phyloP scores from a whole-genome alignment of 192 early-diverging fungal genomes.

The Coemansia sp. region DNA sequence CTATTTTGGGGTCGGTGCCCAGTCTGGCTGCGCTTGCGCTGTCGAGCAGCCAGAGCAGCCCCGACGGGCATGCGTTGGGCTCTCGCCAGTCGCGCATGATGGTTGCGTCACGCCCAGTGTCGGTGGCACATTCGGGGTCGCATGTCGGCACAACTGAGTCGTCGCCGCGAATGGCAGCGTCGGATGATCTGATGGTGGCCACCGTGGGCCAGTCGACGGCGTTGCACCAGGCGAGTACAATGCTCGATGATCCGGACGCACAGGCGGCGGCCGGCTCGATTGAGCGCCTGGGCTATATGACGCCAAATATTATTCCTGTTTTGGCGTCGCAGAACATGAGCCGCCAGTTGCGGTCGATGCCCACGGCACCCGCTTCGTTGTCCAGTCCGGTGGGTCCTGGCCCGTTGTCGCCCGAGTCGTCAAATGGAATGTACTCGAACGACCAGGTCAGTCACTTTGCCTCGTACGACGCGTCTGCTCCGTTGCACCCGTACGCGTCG shows the following conservation, averaged over 20 bases:
- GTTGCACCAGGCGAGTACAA: constrained; percentile 37
- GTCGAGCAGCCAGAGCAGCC: constrained; percentile 13
- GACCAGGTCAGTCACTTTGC: constrained; percentile 5
- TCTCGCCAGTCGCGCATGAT: constrained; percentile 32
- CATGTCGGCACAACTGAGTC: constrained; percentile 12
- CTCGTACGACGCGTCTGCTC: constrained; percentile 7
- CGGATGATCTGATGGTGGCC: constrained; percentile 6
- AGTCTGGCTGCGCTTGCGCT: constrained; percentile 36
- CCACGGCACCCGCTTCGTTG: constrained; percentile 5
- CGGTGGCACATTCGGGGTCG: constrained; percentile 23
- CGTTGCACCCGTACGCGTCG: constrained; percentile 22
- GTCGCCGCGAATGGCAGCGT: not conserved
- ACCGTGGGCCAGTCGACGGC: constrained; percentile 29
- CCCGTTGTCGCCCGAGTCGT: constrained; percentile 8
- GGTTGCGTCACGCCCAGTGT: constrained; percentile 20
- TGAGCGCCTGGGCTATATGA: constrained; percentile 55
- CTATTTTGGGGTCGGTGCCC: constrained; percentile 42
- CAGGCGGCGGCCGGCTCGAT: constrained; percentile 44
- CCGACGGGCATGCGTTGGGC: constrained; percentile 11
- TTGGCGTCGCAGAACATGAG: constrained; percentile 40
- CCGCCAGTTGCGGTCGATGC: constrained; percentile 11
- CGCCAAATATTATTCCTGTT: constrained; percentile 48
- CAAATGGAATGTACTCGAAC: constrained; percentile 2
- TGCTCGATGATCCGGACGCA: constrained; percentile 31
- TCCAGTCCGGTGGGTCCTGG: constrained; percentile 14